phyloP scores from a whole-genome alignment of 805 yeast genomes.

The Sugiyamaella lignohabitans region DNA sequence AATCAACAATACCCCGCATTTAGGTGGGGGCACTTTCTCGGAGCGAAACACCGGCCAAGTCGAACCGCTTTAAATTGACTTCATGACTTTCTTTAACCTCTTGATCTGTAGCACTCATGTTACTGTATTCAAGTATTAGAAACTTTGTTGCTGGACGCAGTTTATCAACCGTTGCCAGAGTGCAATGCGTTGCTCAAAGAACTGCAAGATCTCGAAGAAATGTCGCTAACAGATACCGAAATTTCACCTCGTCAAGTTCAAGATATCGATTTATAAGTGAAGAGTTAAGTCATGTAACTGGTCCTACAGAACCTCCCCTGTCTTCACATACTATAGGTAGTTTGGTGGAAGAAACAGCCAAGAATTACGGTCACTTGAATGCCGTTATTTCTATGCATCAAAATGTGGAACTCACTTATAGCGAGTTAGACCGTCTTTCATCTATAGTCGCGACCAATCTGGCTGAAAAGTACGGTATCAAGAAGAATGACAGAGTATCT shows the following conservation, averaged over 20 bases:
- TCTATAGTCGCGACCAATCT: slow-evolving; percentile 20
- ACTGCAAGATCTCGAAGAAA: no score
- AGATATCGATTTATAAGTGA: not conserved
- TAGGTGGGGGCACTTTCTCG: no score
- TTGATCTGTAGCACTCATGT: no score
- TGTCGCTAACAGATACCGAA: no score
- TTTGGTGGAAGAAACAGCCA: slow-evolving; percentile 14
- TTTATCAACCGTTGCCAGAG: no score
- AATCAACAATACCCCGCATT: no score
- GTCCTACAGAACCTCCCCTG: slow-evolving; percentile 15
- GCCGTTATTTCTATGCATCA: slow-evolving; percentile 25
- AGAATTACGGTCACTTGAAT: slow-evolving; percentile 12
- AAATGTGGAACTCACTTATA: slow-evolving; percentile 15
- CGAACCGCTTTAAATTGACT: no score
- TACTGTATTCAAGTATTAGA: no score
- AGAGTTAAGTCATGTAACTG: slow-evolving; percentile 11
- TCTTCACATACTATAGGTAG: slow-evolving; percentile 12
- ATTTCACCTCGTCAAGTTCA: not conserved
- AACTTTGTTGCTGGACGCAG: no score
- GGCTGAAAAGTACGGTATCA: slow-evolving; percentile 10
- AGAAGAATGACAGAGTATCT: slow-evolving; percentile 25
- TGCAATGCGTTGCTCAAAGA: no score
- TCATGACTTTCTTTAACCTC: no score
- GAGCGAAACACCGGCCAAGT: no score
- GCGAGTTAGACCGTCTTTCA: slow-evolving; percentile 18